Conservation (phyloP, 208 protist species). For the Trypanosomatidae sp. region DNA sequence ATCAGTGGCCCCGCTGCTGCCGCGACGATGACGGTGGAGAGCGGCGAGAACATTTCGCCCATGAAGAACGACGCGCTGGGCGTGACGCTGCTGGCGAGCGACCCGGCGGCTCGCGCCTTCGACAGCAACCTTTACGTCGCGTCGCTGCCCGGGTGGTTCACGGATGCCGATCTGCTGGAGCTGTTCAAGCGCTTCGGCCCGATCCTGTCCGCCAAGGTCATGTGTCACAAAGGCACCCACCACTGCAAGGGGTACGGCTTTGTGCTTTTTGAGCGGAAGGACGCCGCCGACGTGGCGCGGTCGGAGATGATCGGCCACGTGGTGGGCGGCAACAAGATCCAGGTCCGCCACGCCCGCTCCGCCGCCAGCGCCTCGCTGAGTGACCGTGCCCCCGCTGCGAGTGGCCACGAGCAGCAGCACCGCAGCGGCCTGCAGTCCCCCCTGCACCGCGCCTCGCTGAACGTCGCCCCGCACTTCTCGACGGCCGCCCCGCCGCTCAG, state of each 20-base stretch:
- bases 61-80: slow-evolving; percentile 27
- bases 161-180: slow-evolving; percentile 45
- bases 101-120: slow-evolving; percentile 13
- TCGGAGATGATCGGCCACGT: slow-evolving; percentile 59
- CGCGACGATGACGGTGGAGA: slow-evolving; percentile 8
- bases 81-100: slow-evolving; percentile 18
- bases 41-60: slow-evolving; percentile 21
- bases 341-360: slow-evolving; percentile 55
- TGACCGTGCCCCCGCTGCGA: slow-evolving; percentile 6
- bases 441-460: neutral
- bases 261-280: slow-evolving; percentile 61
- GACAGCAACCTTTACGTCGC: slow-evolving; percentile 81
- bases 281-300: slow-evolving; percentile 49
- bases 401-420: no score
- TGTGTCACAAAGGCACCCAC: slow-evolving; percentile 60
- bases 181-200: slow-evolving; percentile 66
- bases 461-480: slow-evolving; percentile 6
- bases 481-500: neutral
- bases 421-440: no score
- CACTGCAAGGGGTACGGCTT: slow-evolving; percentile 80
- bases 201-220: slow-evolving; percentile 68
- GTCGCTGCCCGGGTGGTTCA: slow-evolving; percentile 52
- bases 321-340: slow-evolving; percentile 59
- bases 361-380: slow-evolving; percentile 37
- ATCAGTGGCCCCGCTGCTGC: neutral